Base-by-base conservation (phyloP, 495 filamentous ascomycete genomes). In the Cercophora samala region DNA sequence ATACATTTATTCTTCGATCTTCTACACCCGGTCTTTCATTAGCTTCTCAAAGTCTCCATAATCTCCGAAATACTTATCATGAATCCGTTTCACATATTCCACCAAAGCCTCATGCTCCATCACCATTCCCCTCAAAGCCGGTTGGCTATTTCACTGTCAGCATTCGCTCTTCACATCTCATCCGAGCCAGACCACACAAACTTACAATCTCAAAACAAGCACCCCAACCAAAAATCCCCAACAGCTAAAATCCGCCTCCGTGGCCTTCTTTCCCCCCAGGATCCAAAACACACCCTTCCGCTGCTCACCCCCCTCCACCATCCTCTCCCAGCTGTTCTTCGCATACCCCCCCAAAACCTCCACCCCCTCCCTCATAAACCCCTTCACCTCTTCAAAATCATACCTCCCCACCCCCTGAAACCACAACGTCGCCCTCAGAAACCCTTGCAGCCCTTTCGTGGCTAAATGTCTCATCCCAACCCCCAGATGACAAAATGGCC, bases 181-280 rank as follows among this genome's bases (percentile, higher is more conserved):
- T 32, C 8, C 29, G 8, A 32, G 8, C 29, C 23, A 21, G 17
- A 32, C 8, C n/a, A 5, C 13, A 17, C 1, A 18, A 11, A 67
- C 68, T 67, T 37, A 70, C 69, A 59, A 26, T 13, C 24, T 26
- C 19, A 21, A 37, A 83, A 69, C 58, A 87, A 71, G 15, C 64
- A 75, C 52, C 76, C 76, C 37, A 76, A 71, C 46, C 29, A 32
- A 87, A 72, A 71, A 84, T 85, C 1, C 81, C 85, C 77, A 82
- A 87, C 13, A 87, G 18, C 0, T 71, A 55, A 81, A 75, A 73
- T 88, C 86, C 3, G 77, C 80, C 67, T 87, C 85, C 4, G 80
- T 82, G 6, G 84, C 85, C 18, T 63, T 61, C 19, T 80, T 71
- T 0, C 82, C 82, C 0, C 84, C 84, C 32, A 84, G 72, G n/a